Conservation (phyloP, 352 stramenopile species). For the Pythium insidiosum region DNA sequence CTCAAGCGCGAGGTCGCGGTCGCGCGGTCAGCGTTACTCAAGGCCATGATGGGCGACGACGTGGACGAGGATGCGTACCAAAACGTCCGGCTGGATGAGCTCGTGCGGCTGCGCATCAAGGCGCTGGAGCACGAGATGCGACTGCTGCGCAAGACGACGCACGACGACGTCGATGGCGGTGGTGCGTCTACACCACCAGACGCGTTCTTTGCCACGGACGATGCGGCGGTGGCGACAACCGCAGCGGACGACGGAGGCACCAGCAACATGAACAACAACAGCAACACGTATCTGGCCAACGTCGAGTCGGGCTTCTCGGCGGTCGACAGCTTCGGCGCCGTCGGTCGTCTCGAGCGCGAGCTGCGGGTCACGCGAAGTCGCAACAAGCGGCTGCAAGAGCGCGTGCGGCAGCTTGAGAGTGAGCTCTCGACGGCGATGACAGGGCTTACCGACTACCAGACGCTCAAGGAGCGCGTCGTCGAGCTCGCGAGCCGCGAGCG, state of each 20-base stretch:
- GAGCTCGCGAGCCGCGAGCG: slow-evolving; percentile 76
- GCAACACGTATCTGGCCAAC: slow-evolving; percentile 34
- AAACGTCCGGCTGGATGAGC: slow-evolving; percentile 59
- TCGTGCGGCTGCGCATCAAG: slow-evolving; percentile 65
- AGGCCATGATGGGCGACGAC: slow-evolving; percentile 37
- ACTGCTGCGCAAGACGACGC: slow-evolving; percentile 24
- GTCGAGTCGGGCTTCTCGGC: slow-evolving; percentile 58
- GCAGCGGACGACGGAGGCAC: neutral
- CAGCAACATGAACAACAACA: neutral
- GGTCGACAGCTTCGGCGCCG: slow-evolving; percentile 44
- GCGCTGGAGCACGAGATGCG: slow-evolving; percentile 44
- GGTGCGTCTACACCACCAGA: neutral
- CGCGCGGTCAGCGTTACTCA: slow-evolving; percentile 41
- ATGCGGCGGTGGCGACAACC: too few species aligned
- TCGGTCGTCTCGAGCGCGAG: slow-evolving; percentile 59
- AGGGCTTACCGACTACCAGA: slow-evolving; percentile 48
- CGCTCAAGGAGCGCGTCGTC: slow-evolving; percentile 65
- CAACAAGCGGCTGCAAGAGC: slow-evolving; percentile 60
- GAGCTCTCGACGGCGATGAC: slow-evolving; percentile 40
- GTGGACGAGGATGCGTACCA: slow-evolving; percentile 55
- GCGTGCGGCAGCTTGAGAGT: slow-evolving; percentile 34
- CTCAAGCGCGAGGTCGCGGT: slow-evolving; percentile 41
- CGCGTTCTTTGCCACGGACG: too few species aligned
- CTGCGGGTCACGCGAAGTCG: slow-evolving; percentile 57
- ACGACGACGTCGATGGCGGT: neutral